Evolutionary conservation across 148 eudicot species (phyloP), one percentile per base, ranked within the genome.

Genomic region (Vaccinium darrowii): DNA sequence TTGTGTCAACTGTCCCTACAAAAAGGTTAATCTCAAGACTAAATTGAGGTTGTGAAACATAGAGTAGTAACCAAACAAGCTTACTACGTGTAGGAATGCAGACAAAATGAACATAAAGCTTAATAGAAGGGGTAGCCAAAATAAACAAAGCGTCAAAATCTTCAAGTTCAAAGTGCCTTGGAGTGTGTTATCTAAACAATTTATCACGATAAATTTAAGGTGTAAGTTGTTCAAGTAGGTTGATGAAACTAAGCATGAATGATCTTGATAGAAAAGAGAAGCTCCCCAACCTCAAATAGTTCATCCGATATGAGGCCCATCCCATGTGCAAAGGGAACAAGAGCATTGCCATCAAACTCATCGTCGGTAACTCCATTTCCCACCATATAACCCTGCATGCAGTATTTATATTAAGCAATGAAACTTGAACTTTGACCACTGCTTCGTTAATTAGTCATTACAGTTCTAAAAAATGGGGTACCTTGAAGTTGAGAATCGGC

Each of bases 311-410:
- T 97, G 82, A 97, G 90, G 83, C 98, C 99, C 99, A 95, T 95
- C 21, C 99, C 99, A 87, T 97, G 98, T 36, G 87, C 91, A 82
- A 97, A 97, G 11, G 99, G 98, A 69, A 97, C 94, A 58, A 97
- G 90, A 78, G 99, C 98, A 91, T 97, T 95, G 58, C 99, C 98
- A 80, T 97, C 99, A 91, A 90, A 86, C 50, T 4, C 84, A 30
- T 90, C 92, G 63, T 97, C 99, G 14, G 98, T 88, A 63, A 94
- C 98, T 82, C 99, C 99, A 86, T 97, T 97, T 67, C 99, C 99
- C 52, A 97, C 98, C 93, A 97, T 90, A 85, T 97, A 97, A 80
- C 99, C 99, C 99, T 97, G 94, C n/a, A 51, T 63, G 56, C 73
- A 51, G 19, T 72, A 72, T 75, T 76, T 54, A 84, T 30, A 25